Evolutionary conservation across 176 grass and related monocot genomes (phyloP), one percentile per base, ranked within the genome.

Genomic region (Oryza officinalis): DNA sequence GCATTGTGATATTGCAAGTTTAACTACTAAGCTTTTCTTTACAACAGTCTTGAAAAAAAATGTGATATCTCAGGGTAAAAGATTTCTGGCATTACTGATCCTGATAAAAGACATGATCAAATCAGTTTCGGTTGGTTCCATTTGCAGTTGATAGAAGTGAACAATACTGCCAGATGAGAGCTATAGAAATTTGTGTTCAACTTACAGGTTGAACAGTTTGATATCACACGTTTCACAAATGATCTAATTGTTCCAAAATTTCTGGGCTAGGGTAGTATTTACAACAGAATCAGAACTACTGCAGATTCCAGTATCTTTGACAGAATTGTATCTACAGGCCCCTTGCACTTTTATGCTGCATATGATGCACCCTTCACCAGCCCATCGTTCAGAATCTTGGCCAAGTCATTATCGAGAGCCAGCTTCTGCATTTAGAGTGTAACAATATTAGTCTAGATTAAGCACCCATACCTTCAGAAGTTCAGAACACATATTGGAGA

Each of bases 341-440:
- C 44, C 44, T 67, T 37, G 14, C 35, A 54, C 35, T 67, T 35
- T 47, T 90, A 83, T 74, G 69, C 30, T 47, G 60, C 80, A 63
- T 79, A 90, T 25, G 84, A 90, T 20, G 35, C 67, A 74, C 67
- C 73, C 45, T 74, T 78, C 27, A 57, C 22, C 14, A 1, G 13
- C 27, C 17, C 69, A 40, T 86, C 60, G 2, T 52, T 73, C 63
- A 79, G 79, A 63, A 86, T 90, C 12, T 83, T 37, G 27, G 70
- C 35, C 67, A 90, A 64, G 33, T 67, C 74, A 78, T 82, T 25
- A 1, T 35, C 46, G 67, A 86, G 78, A 18, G 35, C 0, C 46
- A 90, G 61, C 4, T 90, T 83, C 88, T 90, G 84, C 84, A 73
- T 37, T 10, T 11, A 22, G 9, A 74, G 44, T 1, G 67, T 20